phyloP scores from a whole-genome alignment of 441 rosid genomes.

The Adansonia grandidieri region DNA sequence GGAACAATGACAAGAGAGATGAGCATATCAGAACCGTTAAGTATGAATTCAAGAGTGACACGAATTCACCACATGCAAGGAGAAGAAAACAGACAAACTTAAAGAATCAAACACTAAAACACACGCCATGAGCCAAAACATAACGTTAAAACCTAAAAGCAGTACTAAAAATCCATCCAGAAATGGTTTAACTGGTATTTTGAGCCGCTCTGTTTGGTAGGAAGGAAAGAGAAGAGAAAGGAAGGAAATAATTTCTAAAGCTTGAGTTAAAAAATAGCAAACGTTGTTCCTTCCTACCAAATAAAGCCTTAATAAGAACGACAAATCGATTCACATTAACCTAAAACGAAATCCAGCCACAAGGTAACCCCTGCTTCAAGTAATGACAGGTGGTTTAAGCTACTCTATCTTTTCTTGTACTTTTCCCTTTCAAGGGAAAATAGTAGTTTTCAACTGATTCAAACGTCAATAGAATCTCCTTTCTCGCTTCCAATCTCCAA shows the following conservation, averaged over 20 bases:
- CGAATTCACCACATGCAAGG: neutral
- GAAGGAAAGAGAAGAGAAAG: too few species aligned
- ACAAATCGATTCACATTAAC: constrained; percentile 8
- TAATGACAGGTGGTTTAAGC: neutral
- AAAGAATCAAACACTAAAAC: constrained; percentile 14
- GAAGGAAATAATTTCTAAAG: too few species aligned
- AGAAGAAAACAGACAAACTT: constrained; percentile 19
- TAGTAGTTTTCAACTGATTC: neutral
- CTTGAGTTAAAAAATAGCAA: too few species aligned
- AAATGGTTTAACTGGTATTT: constrained; percentile 31
- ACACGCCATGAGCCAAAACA: constrained; percentile 4
- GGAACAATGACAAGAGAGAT: neutral
- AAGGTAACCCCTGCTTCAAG: constrained; percentile 14
- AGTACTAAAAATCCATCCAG: constrained; percentile 23
- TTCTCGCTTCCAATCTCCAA: too few species aligned
- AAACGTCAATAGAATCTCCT: neutral
- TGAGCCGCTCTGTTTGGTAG: too few species aligned
- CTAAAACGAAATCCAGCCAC: constrained; percentile 3
- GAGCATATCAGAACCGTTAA: neutral
- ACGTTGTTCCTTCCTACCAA: neutral
- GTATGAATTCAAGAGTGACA: neutral
- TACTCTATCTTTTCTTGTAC: neutral
- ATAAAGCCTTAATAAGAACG: too few species aligned
- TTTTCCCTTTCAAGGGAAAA: neutral
- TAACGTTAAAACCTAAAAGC: constrained; percentile 23